Conservation (phyloP, 305 asterid species). For the Solanum hybrid region DNA sequence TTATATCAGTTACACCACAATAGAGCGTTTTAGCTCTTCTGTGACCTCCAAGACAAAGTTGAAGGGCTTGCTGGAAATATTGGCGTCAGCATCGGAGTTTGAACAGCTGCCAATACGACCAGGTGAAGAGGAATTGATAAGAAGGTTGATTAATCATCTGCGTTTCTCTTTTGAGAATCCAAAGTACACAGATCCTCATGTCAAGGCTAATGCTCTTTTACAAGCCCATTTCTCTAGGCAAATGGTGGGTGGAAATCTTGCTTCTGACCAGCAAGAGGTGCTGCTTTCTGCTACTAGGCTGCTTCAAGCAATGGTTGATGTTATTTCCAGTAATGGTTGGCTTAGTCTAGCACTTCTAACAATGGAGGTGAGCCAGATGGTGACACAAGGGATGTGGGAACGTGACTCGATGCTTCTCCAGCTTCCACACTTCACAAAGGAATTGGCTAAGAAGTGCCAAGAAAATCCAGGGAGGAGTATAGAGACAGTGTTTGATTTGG, state of each 20-base stretch:
- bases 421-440: constrained; percentile 89
- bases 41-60: constrained; percentile 70
- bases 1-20: constrained; percentile 86
- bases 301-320: constrained; percentile 97
- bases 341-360: constrained; percentile 81
- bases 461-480: constrained; percentile 67
- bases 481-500: constrained; percentile 74
- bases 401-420: constrained; percentile 90
- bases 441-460: constrained; percentile 74
- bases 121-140: constrained; percentile 79
- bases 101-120: constrained; percentile 79
- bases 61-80: constrained; percentile 81
- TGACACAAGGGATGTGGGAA: constrained; percentile 98
- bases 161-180: constrained; percentile 84
- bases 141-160: constrained; percentile 70
- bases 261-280: constrained; percentile 83
- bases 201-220: constrained; percentile 82
- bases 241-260: constrained; percentile 59
- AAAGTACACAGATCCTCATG: constrained; percentile 60
- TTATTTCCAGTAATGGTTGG: constrained; percentile 92
- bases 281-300: constrained; percentile 64
- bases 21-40: constrained; percentile 86
- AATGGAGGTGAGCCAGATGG: constrained; percentile 97
- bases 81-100: constrained; percentile 89
- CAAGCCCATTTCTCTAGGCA: constrained; percentile 94